These are phyloP conservation scores for sweet orange (Citrus sinensis) DNA, from an alignment of 345 rosid genomes.

Conservation along the genomic window DNA sequence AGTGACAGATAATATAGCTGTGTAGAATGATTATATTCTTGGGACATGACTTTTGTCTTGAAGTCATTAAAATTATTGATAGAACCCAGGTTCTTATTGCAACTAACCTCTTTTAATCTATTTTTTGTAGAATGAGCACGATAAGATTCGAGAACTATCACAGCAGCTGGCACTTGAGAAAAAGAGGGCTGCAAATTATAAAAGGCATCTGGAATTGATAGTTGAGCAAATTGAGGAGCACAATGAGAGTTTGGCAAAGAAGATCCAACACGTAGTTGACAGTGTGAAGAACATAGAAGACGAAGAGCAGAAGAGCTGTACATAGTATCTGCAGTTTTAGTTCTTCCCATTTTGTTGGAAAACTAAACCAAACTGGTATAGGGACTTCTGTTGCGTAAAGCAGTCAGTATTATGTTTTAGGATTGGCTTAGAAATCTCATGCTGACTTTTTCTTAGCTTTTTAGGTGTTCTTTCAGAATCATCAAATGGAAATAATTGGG, in stretches of 20 bases:
- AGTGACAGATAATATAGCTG: too few relatives aligned
- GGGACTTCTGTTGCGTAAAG: conserved; percentile 2
- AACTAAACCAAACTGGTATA: conserved; percentile 10
- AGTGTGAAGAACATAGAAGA: conserved; percentile 70
- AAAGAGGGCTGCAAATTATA: conserved; percentile 83
- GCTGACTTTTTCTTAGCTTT: conserved; percentile 5
- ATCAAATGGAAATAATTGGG: conserved; percentile 6
- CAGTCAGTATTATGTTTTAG: not conserved
- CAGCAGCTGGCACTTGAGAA: conserved; percentile 93
- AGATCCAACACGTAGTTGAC: conserved; percentile 77
- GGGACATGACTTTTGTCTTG: not conserved
- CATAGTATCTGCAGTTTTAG: conserved; percentile 33
- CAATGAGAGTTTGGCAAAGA: conserved; percentile 75
- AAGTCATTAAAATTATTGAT: not conserved
- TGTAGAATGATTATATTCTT: not conserved
- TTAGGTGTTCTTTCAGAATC: not conserved
- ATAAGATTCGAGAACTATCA: conserved; percentile 82
- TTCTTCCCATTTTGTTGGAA: not conserved
- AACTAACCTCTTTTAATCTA: not conserved
- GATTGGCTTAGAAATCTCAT: not conserved
- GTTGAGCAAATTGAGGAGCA: conserved; percentile 92
- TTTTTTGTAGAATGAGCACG: conserved; percentile 75
- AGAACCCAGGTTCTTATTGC: not conserved
- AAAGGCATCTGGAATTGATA: conserved; percentile 85
- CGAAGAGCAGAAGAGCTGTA: conserved; percentile 44